A percentile compares a stretch with the other conserved stretches of the same genome.
Conservation (phyloP, 371 early-diverging fungal species). For the Blakeslea trispora region DNA sequence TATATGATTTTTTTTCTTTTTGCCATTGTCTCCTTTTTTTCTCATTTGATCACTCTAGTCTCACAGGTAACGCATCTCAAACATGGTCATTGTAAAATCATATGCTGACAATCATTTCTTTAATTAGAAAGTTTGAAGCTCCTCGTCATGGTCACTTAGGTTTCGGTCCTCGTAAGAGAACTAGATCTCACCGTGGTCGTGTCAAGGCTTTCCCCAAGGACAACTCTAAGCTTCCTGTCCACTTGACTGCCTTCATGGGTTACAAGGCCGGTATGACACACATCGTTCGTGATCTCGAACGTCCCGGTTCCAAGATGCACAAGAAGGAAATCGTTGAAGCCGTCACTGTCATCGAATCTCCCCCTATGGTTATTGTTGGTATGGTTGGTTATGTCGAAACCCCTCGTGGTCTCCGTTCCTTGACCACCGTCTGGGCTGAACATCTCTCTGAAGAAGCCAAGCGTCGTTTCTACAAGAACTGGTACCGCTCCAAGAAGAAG, state of each 20-base stretch:
- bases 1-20: too few species aligned
- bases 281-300: constrained; percentile 96
- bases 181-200: constrained; percentile 93
- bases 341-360: constrained; percentile 98
- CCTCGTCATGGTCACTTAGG: constrained; percentile 99
- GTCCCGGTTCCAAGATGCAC: constrained; percentile 97
- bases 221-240: constrained; percentile 93
- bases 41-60: constrained; percentile 1
- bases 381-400: constrained; percentile 99
- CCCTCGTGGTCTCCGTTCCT: constrained; percentile 94
- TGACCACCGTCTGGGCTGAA: constrained; percentile 98
- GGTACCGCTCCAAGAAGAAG: constrained; percentile 99
- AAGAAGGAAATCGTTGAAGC: constrained; percentile 99
- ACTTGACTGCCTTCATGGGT: constrained; percentile 98
- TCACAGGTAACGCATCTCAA: constrained; percentile 15
- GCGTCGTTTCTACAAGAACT: constrained; percentile 99
- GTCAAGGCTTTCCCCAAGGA: constrained; percentile 99
- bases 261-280: constrained; percentile 99
- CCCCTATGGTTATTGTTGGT: constrained; percentile 97
- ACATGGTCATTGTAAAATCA: too few species aligned
- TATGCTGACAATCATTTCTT: too few species aligned
- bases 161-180: constrained; percentile 99
- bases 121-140: constrained; percentile 44
- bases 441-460: constrained; percentile 96
- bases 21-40: too few species aligned